These are phyloP conservation scores for Pythium insidiosum DNA, from an alignment of 352 stramenopile genomes.

Conservation along the genomic window DNA sequence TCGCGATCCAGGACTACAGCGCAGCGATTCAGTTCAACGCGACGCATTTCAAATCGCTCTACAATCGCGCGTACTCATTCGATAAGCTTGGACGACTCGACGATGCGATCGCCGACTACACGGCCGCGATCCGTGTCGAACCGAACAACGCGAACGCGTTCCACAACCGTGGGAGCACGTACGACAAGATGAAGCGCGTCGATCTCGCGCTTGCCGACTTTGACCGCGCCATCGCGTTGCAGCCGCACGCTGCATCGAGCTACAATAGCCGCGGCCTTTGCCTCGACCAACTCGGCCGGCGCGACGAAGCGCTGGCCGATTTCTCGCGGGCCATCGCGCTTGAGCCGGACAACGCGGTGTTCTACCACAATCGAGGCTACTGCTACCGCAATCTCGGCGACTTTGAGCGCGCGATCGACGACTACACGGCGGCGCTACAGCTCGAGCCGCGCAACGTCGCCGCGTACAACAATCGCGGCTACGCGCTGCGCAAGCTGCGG, in stretches of 20 bases:
- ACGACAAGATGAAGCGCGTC: conserved; percentile 64
- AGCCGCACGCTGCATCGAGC: conserved; percentile 50
- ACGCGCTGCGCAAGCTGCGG: conserved; percentile 67
- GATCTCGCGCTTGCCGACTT: conserved; percentile 62
- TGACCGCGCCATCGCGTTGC: conserved; percentile 45
- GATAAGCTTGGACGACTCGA: conserved; percentile 70
- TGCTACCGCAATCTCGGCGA: conserved; percentile 79
- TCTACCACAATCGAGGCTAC: conserved; percentile 83
- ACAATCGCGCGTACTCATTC: conserved; percentile 83
- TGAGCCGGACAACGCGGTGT: conserved; percentile 67
- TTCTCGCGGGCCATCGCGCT: conserved; percentile 56
- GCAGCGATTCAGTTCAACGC: conserved; percentile 58
- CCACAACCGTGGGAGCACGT: conserved; percentile 80
- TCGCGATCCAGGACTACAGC: conserved; percentile 75
- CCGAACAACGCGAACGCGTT: conserved; percentile 72
- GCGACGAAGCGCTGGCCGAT: conserved; percentile 64
- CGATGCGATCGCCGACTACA: conserved; percentile 75
- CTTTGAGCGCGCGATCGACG: conserved; percentile 47
- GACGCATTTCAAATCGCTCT: conserved; percentile 84
- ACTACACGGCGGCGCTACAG: conserved; percentile 57
- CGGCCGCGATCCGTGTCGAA: conserved; percentile 50
- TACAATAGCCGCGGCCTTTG: conserved; percentile 81
- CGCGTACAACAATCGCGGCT: conserved; percentile 82
- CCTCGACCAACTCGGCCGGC: conserved; percentile 51
- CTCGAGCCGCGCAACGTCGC: conserved; percentile 64